Evolutionary conservation across 768 basidiomycete species (phyloP), one percentile per base, ranked within the genome.

Genomic region (Suillus fuscotomentosus): DNA sequence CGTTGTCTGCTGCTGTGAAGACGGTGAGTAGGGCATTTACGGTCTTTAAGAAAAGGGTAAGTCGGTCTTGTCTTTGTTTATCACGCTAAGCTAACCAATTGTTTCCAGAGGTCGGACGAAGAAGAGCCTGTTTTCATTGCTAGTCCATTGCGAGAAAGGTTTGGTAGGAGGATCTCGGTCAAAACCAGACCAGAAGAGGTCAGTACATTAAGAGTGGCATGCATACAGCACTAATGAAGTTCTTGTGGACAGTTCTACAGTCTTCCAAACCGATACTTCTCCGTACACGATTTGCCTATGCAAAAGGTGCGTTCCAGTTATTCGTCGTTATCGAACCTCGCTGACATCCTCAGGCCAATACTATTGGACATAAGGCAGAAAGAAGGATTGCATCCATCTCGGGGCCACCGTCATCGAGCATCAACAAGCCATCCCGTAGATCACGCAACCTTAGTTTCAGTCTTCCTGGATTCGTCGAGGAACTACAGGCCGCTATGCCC

Each of bases 181-280:
- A 70, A 64, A 60, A 45, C 64, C 36, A 67, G 66, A 9, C 71
- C 74, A 6, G 70, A 72, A n/a, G 73, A 71, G 68, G 73, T 76
- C 63, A 39, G 75, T 70, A 15, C 27, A 38, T 34, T 31, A 17
- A 9, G 22, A 31, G 15, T 50, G 15, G 36, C 38, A 60, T 36
- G 53, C 6, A 13, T 20, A n/a, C 11, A 31, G 11, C 11, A n/a
- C 53, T 54, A 13, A 54, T 20, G 1, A 56, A 45, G 38, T 38
- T 55, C 41, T 45, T 48, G 5, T 57, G 17, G 47, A 72, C 69
- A 50, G 60, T 74, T 74, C 56, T 74, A 74, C 48, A 76, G 66
- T 31, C 53, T 76, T 8, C 73, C 73, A 15, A 74, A 74, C 14
- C 69, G 75, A 50, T 71, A 67, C n/a, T 72, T 74, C 31, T 76